Conservation (phyloP, 495 filamentous ascomycete genomes). For the Patellaria atrata region DNA sequence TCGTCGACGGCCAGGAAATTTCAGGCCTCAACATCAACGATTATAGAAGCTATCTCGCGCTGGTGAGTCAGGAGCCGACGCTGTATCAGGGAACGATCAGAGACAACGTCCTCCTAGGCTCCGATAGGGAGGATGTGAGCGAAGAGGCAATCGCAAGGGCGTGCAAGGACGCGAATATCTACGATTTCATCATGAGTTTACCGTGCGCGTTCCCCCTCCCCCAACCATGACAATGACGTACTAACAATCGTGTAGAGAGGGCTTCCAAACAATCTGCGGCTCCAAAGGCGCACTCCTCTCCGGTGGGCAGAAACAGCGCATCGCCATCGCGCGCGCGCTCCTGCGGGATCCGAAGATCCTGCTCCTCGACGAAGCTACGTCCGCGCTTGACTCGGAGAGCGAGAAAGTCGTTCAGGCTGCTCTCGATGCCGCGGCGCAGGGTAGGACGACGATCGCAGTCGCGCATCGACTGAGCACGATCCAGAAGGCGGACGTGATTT, state of each 20-base stretch:
- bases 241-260: slow-evolving; percentile 14
- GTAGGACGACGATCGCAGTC: slow-evolving; percentile 70
- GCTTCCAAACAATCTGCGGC: slow-evolving; percentile 28
- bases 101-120: slow-evolving; percentile 68
- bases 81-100: slow-evolving; percentile 73
- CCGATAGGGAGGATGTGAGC: slow-evolving; percentile 41
- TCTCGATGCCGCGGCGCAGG: slow-evolving; percentile 51
- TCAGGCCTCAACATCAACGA: slow-evolving; percentile 15
- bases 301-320: slow-evolving; percentile 30
- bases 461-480: slow-evolving; percentile 69
- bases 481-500: slow-evolving; percentile 57
- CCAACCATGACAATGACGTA: slow-evolving; percentile 1
- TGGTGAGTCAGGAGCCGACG: slow-evolving; percentile 79
- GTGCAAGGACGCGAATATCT: slow-evolving; percentile 81
- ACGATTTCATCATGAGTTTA: slow-evolving; percentile 57
- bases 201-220: slow-evolving; percentile 2
- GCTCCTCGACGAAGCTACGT: slow-evolving; percentile 75
- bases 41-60: slow-evolving; percentile 60
- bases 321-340: slow-evolving; percentile 30
- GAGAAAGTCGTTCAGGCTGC: slow-evolving; percentile 58
- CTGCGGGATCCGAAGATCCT: slow-evolving; percentile 68
- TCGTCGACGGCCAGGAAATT: slow-evolving; percentile 16
- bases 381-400: slow-evolving; percentile 59
- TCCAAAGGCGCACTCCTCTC: slow-evolving; percentile 27
- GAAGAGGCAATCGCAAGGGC: slow-evolving; percentile 59